Evolutionary conservation across 2,329 filamentous ascomycete species (phyloP).

Genomic region (Trematosphaeria pertusa): DNA sequence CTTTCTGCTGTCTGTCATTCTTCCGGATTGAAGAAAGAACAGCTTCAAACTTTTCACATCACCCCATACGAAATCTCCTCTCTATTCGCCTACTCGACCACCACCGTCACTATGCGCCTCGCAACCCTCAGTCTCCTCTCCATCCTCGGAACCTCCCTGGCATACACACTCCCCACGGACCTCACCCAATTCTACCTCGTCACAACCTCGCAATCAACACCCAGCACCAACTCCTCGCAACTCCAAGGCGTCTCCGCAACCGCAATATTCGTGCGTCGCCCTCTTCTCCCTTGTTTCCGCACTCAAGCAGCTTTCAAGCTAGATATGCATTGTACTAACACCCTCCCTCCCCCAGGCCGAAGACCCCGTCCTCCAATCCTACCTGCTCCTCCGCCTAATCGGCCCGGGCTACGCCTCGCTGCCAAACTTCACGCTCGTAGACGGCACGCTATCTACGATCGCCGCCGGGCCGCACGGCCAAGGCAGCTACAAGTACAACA

Average conservation of each 20-base stretch:
- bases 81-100: background rate
- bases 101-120: constrained; percentile 5
- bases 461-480: constrained; percentile 35
- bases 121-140: constrained; percentile 15
- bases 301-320: background rate
- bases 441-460: constrained; percentile 42
- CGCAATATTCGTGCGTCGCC: constrained; percentile 42
- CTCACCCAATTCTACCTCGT: constrained; percentile 48
- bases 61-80: background rate
- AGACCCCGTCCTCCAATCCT: constrained; percentile 44
- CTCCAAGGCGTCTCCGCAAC: constrained; percentile 48
- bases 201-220: constrained; percentile 42
- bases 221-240: constrained; percentile 33
- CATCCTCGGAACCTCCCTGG: too few relatives aligned
- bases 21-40: too few relatives aligned
- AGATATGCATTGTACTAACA: too few relatives aligned
- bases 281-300: background rate
- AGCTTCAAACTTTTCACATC: background rate
- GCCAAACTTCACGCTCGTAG: constrained; percentile 47
- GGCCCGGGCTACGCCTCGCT: constrained; percentile 48
- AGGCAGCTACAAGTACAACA: constrained; percentile 40
- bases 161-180: constrained; percentile 17
- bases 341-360: constrained; percentile 13
- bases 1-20: too few relatives aligned
- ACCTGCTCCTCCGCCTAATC: constrained; percentile 48